Base-by-base conservation (phyloP, 2,329 filamentous ascomycete species). In the Chaetomium globosum region DNA sequence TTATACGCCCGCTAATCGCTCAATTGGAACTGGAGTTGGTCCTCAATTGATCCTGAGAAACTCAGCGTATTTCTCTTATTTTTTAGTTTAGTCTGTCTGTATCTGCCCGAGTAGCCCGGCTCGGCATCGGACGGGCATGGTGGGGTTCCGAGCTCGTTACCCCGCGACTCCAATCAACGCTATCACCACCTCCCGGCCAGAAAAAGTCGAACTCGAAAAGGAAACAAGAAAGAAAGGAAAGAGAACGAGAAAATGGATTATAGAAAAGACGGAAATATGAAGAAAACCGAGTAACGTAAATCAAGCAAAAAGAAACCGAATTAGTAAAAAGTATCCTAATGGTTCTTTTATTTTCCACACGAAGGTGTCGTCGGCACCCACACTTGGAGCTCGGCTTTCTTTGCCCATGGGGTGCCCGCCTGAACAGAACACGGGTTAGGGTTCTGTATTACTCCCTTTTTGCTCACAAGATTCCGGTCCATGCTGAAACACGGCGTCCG, bases 61-160 rank as follows among this genome's bases (percentile, higher is more conserved):
- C 21, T 48, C 5, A 23, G 46, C 12, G 7, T 23, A 23, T 48
- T 23, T 23, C 23, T 48, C 4, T n/a, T 23, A 48, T 48, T 8
- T 48, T n/a, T 48, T 21, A n/a, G 46, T 26, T 4, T 26, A 26
- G 26, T 26, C 26, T 26, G 26, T 26, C 26, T 26, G 26, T 26
- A 21, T 43, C 49, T 51, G 26, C 12, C 13, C 23, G 56, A 31
- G 56, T 13, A 39, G 26, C 1, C 39, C 36, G 39, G 7, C 23
- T 57, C 55, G 36, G 55, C 26, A 28, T 26, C n/a, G 26, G 55
- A 26, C 7, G 21, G 21, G 3, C 12, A 60, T 61, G 26, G 51
- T 61, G 59, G 59, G 59, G 59, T 46, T 23, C 10, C 13, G n/a
- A 19, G 16, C 61, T n/a, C n/a, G n/a, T n/a, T 56, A 52, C 63